phyloP scores from a whole-genome alignment of 495 filamentous ascomycete species.

The Neurospora terricola region DNA sequence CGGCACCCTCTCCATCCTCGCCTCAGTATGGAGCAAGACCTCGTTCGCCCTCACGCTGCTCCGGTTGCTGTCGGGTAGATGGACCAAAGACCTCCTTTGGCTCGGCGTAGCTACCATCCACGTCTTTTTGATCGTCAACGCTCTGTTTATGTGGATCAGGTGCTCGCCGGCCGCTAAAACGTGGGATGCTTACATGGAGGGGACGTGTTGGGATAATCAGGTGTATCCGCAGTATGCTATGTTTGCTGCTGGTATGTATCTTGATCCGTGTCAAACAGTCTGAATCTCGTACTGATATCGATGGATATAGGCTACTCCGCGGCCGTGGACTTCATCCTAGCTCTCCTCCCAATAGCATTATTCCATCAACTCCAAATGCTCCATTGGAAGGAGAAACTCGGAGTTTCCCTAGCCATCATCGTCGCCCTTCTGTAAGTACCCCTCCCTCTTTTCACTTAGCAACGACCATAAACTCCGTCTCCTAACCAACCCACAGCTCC shows the following conservation, averaged over 20 bases:
- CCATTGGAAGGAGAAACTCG: constrained; percentile 25
- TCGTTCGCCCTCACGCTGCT: constrained; percentile 28
- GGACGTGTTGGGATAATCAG: constrained; percentile 23
- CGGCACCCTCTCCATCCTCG: constrained; percentile 20
- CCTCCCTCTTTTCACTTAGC: too few species aligned
- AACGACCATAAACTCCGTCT: not conserved
- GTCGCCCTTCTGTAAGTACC: constrained; percentile 29
- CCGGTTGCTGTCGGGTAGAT: constrained; percentile 12
- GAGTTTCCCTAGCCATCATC: constrained; percentile 30
- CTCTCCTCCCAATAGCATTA: constrained; percentile 24
- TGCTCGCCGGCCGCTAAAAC: constrained; percentile 22
- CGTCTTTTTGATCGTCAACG: constrained; percentile 22
- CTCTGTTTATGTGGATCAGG: constrained; percentile 23
- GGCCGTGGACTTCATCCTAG: constrained; percentile 25
- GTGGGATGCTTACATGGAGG: constrained; percentile 20
- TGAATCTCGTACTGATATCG: not conserved
- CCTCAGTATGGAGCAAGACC: constrained; percentile 27
- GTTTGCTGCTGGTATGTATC: constrained; percentile 15
- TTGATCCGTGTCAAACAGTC: not conserved
- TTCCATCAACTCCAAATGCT: constrained; percentile 25
- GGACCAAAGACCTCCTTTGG: constrained; percentile 15
- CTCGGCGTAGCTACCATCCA: constrained; percentile 26
- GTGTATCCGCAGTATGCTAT: constrained; percentile 15
- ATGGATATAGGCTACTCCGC: constrained; percentile 23
- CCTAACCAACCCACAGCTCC: constrained; percentile 9